Percentiles rank a stretch among this genome's conserved stretches.
phyloP scores from a whole-genome alignment of 2,329 filamentous ascomycete genomes.

The Eutypa lata region DNA sequence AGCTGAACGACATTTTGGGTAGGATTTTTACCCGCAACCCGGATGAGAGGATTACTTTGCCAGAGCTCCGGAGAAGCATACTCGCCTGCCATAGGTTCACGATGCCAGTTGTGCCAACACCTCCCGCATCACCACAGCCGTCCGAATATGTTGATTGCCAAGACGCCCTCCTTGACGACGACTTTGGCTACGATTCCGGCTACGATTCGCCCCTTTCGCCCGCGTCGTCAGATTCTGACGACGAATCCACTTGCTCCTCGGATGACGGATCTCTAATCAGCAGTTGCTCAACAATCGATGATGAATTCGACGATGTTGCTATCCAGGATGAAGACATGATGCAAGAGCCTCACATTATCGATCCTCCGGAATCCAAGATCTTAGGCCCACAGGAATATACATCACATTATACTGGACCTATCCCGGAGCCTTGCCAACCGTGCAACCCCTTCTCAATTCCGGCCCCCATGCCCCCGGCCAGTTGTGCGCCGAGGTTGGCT shows the following conservation, averaged over 20 bases:
- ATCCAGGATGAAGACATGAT: slow-evolving; percentile 41
- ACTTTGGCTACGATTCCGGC: slow-evolving; percentile 43
- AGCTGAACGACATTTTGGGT: slow-evolving; percentile 82
- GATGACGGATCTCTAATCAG: slow-evolving; percentile 56
- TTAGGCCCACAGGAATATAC: slow-evolving; percentile 46
- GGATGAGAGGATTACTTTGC: slow-evolving; percentile 74
- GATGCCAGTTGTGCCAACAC: slow-evolving; percentile 35
- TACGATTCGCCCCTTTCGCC: slow-evolving; percentile 46
- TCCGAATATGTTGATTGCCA: slow-evolving; percentile 47
- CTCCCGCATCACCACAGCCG: slow-evolving; percentile 41
- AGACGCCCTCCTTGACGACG: slow-evolving; percentile 30
- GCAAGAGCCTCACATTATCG: slow-evolving; percentile 41
- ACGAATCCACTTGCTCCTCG: slow-evolving; percentile 43
- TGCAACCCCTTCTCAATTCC: slow-evolving; percentile 26
- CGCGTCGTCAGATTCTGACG: slow-evolving; percentile 42
- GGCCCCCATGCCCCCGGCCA: slow-evolving; percentile 23
- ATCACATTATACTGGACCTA: slow-evolving; percentile 41
- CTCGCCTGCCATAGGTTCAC: slow-evolving; percentile 74
- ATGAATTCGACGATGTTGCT: slow-evolving; percentile 40
- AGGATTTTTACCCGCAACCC: slow-evolving; percentile 88
- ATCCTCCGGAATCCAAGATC: slow-evolving; percentile 43
- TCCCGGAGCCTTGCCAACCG: slow-evolving; percentile 34
- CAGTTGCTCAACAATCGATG: slow-evolving; percentile 50
- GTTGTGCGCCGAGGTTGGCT: slow-evolving; percentile 44
- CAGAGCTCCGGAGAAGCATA: slow-evolving; percentile 76